Evolutionary conservation across 352 stramenopile species (phyloP), one percentile per base, ranked within the genome.

Genomic region (Phytophthora ohioensis): DNA sequence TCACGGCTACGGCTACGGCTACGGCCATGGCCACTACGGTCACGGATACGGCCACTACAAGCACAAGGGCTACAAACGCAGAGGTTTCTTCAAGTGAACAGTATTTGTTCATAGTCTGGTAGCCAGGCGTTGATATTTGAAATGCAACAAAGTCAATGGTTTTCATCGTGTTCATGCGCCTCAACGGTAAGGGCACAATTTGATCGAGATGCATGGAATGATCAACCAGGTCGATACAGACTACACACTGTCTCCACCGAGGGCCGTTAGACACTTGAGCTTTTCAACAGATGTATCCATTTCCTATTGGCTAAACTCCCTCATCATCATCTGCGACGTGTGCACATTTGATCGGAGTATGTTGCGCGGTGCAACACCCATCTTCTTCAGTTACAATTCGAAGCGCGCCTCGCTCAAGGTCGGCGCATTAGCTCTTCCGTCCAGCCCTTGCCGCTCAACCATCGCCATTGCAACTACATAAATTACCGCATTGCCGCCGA

Each of bases 31-130:
- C 9, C 39, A 67, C 41, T 66, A 72, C 30, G 65, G 65, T 3
- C 47, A 75, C 35, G 59, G 67, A 6, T 54, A 71, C 38, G 68
- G 68, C 0, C 68, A 76, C 43, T 64, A 76, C 62, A 76, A 76
- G 42, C 68, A 76, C 68, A 76, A 76, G 57, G 61, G 68, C 46
- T 67, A 76, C 67, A 79, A 79, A 21, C 71, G 39, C 67, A 79
- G 73, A 57, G 51, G 65, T 0, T 79, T 79, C 46, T 75, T 73
- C 61, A 69, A 79, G 62, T 75, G 27, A 47, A 7, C 42, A 9
- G 35, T 7, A n/a, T n/a, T 45, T 15, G 45, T 10, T 63, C 21
- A 27, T 27, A 27, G 21, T 27, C 21, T 27, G 21, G 21, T 27
- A 27, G 21, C 21, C 21, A 27, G 21, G 21, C 21, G 21, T 27